A percentile compares a stretch with the other conserved stretches of the same genome.
Conservation (phyloP, 495 filamentous ascomycete species). For the Elasticomyces elasticus region DNA sequence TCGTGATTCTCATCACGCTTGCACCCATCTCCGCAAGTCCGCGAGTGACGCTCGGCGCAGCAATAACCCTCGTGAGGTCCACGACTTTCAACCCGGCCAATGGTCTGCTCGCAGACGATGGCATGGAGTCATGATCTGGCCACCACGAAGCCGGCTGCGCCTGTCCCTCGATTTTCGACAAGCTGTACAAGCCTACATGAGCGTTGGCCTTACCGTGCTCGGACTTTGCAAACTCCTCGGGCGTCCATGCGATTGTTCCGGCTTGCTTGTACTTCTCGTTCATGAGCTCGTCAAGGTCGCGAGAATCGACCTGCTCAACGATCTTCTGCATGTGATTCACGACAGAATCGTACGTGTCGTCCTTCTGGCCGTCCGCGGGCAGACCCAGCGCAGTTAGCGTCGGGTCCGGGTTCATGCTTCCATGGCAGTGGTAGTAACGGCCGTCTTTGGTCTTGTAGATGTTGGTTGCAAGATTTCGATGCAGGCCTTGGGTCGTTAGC, state of each 20-base stretch:
- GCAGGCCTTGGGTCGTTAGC: too few species aligned
- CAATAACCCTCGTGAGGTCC: conserved; percentile 52
- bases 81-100: conserved; percentile 51
- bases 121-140: conserved; percentile 23
- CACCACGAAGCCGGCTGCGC: conserved; percentile 37
- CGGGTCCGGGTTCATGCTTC: conserved; percentile 39
- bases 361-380: conserved; percentile 20
- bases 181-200: conserved; percentile 40
- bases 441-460: conserved; percentile 45
- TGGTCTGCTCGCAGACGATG: conserved; percentile 36
- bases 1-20: conserved; percentile 51
- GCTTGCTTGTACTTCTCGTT: conserved; percentile 44
- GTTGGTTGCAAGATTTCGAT: conserved; percentile 37
- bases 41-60: conserved; percentile 44
- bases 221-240: conserved; percentile 38
- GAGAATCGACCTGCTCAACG: conserved; percentile 16
- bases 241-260: conserved; percentile 40
- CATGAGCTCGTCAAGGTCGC: conserved; percentile 35
- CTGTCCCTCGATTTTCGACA: conserved; percentile 27
- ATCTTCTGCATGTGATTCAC: conserved; percentile 6
- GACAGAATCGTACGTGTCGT: conserved; percentile 21
- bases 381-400: conserved; percentile 37
- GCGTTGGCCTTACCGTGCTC: conserved; percentile 45
- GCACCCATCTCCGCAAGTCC: conserved; percentile 51
- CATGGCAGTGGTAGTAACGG: conserved; percentile 41